These are phyloP conservation scores for Coemansia sp. DNA, from an alignment of 192 early-diverging fungal genomes.

Conservation along the genomic window DNA sequence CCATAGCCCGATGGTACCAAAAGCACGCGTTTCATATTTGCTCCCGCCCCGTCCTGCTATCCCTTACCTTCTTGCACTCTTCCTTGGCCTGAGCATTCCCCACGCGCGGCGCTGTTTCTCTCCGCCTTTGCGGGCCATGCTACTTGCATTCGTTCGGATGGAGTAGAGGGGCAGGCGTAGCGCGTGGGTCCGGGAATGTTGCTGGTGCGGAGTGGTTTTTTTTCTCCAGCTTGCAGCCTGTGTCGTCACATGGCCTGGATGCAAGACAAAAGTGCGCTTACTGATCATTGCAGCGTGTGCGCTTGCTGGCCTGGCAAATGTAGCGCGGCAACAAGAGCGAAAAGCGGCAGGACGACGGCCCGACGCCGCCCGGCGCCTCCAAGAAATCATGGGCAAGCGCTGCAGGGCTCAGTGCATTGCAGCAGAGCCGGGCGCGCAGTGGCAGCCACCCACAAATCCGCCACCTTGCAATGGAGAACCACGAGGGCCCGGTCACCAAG, in stretches of 20 bases:
- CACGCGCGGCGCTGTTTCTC: not conserved
- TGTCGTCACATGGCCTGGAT: not conserved
- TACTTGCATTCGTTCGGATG: not conserved
- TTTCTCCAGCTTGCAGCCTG: too few relatives aligned
- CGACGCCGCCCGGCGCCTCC: constrained; percentile 4
- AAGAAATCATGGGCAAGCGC: constrained; percentile 31
- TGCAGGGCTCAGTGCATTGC: constrained; percentile 21
- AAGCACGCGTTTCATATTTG: not conserved
- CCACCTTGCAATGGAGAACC: constrained; percentile 50
- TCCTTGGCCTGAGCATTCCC: not conserved
- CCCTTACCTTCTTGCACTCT: too few relatives aligned
- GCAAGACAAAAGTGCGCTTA: not conserved
- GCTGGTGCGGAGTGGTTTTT: not conserved
- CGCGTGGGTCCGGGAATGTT: constrained; percentile 3
- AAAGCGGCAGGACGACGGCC: constrained; percentile 24
- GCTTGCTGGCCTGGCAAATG: constrained; percentile 4
- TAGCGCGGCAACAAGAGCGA: constrained; percentile 35
- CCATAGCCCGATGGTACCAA: too few relatives aligned
- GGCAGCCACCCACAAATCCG: constrained; percentile 49
- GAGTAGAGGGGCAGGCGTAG: too few relatives aligned
- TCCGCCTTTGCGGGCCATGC: not conserved
- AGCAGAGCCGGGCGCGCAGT: constrained; percentile 29
- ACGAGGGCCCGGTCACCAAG: constrained; percentile 39
- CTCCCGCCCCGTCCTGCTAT: not conserved
- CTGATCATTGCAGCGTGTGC: not conserved